Evolutionary conservation across 441 rosid species (phyloP).

Genomic region (Pelargonium fulgidum): DNA sequence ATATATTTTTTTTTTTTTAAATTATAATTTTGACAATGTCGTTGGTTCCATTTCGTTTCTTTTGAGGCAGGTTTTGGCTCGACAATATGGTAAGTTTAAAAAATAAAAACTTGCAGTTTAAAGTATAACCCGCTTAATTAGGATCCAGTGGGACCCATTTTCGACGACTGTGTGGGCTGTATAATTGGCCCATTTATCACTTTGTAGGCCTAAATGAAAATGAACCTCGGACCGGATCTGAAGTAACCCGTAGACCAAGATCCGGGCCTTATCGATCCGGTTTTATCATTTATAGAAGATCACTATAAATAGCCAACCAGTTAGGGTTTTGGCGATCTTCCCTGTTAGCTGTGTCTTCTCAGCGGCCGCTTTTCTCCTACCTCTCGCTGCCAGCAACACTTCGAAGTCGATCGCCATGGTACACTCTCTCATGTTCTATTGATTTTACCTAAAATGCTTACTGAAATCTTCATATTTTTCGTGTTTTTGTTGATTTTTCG

Average conservation of each 20-base stretch:
- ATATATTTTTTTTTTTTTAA: background rate
- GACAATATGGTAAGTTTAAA: too few relatives aligned
- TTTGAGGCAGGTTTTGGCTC: background rate
- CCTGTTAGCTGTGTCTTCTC: background rate
- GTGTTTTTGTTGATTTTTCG: background rate
- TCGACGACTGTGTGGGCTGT: too few relatives aligned
- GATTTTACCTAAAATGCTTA: background rate
- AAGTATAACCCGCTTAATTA: too few relatives aligned
- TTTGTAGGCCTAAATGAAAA: too few relatives aligned
- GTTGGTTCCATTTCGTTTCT: too few relatives aligned
- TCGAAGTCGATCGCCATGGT: conserved; percentile 22
- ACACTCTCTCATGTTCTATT: background rate
- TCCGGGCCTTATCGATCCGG: background rate
- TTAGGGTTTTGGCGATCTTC: conserved; percentile 13
- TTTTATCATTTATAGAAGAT: background rate
- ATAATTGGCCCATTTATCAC: too few relatives aligned
- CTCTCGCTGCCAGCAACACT: background rate
- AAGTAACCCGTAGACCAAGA: too few relatives aligned
- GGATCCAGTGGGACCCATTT: too few relatives aligned
- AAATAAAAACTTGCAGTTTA: too few relatives aligned
- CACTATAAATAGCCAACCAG: background rate
- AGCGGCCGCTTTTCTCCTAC: conserved; percentile 15
- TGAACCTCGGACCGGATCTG: too few relatives aligned
- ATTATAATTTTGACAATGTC: background rate
- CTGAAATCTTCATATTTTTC: background rate